Evolutionary conservation across 257 asterid genomes (phyloP).

Genomic region (Penstemon newberryi): DNA sequence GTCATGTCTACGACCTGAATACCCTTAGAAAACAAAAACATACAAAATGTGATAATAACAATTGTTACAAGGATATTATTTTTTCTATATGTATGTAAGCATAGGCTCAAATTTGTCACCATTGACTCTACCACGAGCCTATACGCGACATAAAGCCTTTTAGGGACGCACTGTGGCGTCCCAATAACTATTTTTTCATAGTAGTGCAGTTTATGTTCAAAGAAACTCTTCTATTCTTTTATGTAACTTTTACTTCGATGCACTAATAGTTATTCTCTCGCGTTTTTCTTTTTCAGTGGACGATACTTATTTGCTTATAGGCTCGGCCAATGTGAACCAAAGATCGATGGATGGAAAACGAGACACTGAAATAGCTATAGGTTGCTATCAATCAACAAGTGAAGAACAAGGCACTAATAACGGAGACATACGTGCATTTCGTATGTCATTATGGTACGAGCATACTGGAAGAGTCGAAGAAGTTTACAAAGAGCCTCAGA

Average conservation of each 20-base stretch:
- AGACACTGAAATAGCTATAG: conserved; percentile 86
- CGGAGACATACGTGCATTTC: conserved; percentile 59
- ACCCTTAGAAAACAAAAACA: too few species aligned
- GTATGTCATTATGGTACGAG: conserved; percentile 83
- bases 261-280: conserved; percentile 1
- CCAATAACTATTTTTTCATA: too few species aligned
- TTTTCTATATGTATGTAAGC: too few species aligned
- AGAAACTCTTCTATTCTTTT: not conserved
- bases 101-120: too few species aligned
- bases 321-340: conserved; percentile 89
- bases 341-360: conserved; percentile 93
- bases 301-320: conserved; percentile 68
- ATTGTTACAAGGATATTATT: too few species aligned
- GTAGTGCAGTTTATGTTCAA: too few species aligned
- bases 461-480: conserved; percentile 63
- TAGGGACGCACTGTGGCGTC: too few species aligned
- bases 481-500: conserved; percentile 54
- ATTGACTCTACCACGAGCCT: too few species aligned
- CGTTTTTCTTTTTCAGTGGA: conserved; percentile 56
- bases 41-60: too few species aligned
- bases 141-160: too few species aligned
- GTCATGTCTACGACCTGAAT: too few species aligned
- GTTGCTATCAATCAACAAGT: conserved; percentile 60
- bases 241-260: not conserved
- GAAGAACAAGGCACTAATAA: conserved; percentile 33